Evolutionary conservation across 2,329 filamentous ascomycete species (phyloP).

Genomic region (Triangularia verruculosa): DNA sequence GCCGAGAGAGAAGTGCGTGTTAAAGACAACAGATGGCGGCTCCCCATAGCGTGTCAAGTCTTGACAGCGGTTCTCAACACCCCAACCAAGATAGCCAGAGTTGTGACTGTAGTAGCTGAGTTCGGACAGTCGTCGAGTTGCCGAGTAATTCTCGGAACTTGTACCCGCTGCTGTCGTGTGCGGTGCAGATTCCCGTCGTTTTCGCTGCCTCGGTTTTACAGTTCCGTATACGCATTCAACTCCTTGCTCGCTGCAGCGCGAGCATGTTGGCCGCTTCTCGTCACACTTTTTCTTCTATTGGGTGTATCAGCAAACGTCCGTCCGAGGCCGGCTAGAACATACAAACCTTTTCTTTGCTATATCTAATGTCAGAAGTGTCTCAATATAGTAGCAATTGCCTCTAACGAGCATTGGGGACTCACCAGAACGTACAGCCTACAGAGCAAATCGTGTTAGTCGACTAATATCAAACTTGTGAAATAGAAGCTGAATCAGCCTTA

Average conservation of each 20-base stretch:
- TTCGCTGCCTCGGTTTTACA: constrained; percentile 42
- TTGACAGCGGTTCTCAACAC: constrained; percentile 4
- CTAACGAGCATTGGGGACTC: constrained; percentile 30
- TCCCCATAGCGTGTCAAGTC: constrained; percentile 8
- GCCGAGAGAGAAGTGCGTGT: constrained; percentile 15
- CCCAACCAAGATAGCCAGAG: constrained; percentile 2
- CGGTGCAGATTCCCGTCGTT: constrained; percentile 36
- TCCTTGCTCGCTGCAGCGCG: constrained; percentile 48
- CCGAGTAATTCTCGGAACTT: not conserved
- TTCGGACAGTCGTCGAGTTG: constrained; percentile 22
- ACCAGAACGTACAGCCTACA: constrained; percentile 53
- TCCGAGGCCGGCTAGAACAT: not conserved
- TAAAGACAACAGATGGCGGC: constrained; percentile 8
- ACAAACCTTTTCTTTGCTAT: constrained; percentile 55
- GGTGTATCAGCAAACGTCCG: constrained; percentile 1
- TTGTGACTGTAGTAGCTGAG: constrained; percentile 21
- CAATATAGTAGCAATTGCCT: constrained; percentile 7
- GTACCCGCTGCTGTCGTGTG: constrained; percentile 17
- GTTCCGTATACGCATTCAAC: constrained; percentile 51
- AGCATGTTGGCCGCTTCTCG: constrained; percentile 49
- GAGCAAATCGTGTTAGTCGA: constrained; percentile 17
- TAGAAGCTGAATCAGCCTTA: constrained; percentile 29
- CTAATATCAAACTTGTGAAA: constrained; percentile 24
- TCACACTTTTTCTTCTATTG: constrained; percentile 58
- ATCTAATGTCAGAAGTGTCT: constrained; percentile 19